Evolutionary conservation across 1,139 yeast genomes (phyloP).

Genomic region (Tardiomyces blankii): DNA sequence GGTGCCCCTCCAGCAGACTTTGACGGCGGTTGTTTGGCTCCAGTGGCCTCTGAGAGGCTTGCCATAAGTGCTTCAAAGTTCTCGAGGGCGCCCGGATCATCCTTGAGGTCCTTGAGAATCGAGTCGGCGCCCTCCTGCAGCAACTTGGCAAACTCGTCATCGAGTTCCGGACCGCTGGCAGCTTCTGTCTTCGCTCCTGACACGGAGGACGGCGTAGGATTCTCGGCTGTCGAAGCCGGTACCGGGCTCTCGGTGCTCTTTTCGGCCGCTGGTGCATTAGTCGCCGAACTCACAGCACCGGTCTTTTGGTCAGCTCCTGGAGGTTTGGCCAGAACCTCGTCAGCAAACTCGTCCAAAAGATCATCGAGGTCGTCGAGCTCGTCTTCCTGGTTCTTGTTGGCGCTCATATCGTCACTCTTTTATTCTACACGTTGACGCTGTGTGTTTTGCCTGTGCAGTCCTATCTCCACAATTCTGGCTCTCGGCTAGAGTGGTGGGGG

Average conservation of each 20-base stretch:
- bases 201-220: slow-evolving; percentile 17
- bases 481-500: too few species aligned
- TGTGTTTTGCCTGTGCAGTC: too few species aligned
- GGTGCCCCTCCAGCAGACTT: slow-evolving; percentile 4
- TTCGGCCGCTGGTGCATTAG: background rate
- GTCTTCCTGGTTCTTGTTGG: slow-evolving; percentile 18
- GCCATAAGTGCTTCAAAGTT: slow-evolving; percentile 44
- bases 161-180: slow-evolving; percentile 32
- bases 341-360: slow-evolving; percentile 40
- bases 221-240: slow-evolving; percentile 3
- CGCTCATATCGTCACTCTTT: background rate
- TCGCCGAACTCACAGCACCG: background rate
- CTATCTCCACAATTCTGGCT: too few species aligned
- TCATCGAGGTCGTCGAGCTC: slow-evolving; percentile 33
- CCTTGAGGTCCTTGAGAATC: slow-evolving; percentile 46
- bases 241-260: background rate
- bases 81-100: slow-evolving; percentile 49
- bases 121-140: slow-evolving; percentile 28
- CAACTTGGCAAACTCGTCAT: slow-evolving; percentile 33
- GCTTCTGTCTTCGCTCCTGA: slow-evolving; percentile 2
- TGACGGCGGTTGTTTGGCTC: slow-evolving; percentile 13
- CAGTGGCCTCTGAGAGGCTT: slow-evolving; percentile 35
- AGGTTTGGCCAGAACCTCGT: slow-evolving; percentile 56
- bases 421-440: too few species aligned
- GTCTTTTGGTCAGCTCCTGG: slow-evolving; percentile 34